A percentile compares a stretch with the other conserved stretches of the same genome.
Evolutionary conservation across 2,329 filamentous ascomycete species (phyloP).

Genomic region (Tetracladium maxilliforme): DNA sequence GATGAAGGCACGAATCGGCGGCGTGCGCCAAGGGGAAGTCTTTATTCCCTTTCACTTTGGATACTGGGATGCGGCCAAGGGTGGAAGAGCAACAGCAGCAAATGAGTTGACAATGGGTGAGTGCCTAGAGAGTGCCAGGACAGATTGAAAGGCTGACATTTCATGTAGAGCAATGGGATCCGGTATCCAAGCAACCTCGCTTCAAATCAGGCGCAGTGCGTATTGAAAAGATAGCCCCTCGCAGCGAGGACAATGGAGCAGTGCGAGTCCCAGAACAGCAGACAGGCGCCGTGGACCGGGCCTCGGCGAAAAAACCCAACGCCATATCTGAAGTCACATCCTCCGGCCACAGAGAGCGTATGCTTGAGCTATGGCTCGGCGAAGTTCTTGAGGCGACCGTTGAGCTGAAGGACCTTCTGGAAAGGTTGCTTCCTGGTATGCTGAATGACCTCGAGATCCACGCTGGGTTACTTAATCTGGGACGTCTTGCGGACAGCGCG

Average conservation of each 20-base stretch:
- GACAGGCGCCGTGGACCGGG: slow-evolving; percentile 5
- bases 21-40: slow-evolving; percentile 14
- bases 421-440: slow-evolving; percentile 10
- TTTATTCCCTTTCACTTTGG: slow-evolving; percentile 24
- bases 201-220: slow-evolving; percentile 19
- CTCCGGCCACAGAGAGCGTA: slow-evolving; percentile 8
- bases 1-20: slow-evolving; percentile 12
- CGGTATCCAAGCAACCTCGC: slow-evolving; percentile 19
- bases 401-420: slow-evolving; percentile 11
- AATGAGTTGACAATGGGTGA: slow-evolving; percentile 20
- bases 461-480: slow-evolving; percentile 12
- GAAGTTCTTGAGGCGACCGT: slow-evolving; percentile 13
- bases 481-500: slow-evolving; percentile 10
- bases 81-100: slow-evolving; percentile 15
- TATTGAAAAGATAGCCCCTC: slow-evolving; percentile 15
- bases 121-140: slow-evolving; percentile 1
- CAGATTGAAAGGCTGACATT: too few species aligned
- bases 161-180: slow-evolving; percentile 16
- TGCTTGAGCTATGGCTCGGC: slow-evolving; percentile 17
- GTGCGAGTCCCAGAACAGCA: slow-evolving; percentile 11
- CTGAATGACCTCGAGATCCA: slow-evolving; percentile 15
- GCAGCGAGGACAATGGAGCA: slow-evolving; percentile 5
- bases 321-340: slow-evolving; percentile 3
- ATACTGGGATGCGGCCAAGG: slow-evolving; percentile 18
- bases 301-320: slow-evolving; percentile 4